A percentile compares a stretch with the other conserved stretches of the same genome.
phyloP scores from a whole-genome alignment of 305 asterid genomes.

The Fraxinus dipetala region DNA sequence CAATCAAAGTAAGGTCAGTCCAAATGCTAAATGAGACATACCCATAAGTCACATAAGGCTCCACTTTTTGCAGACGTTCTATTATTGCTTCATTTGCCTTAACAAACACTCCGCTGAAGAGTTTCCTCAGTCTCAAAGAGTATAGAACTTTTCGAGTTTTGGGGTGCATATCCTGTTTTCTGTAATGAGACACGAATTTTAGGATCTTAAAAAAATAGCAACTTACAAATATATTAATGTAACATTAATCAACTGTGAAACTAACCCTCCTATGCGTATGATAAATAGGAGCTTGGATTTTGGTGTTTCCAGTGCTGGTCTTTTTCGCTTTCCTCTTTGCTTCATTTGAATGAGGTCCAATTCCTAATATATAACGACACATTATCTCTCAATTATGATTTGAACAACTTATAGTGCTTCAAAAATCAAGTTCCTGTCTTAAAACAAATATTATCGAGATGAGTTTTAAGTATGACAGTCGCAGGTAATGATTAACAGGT shows the following conservation, averaged over 20 bases:
- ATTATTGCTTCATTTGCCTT: constrained; percentile 52
- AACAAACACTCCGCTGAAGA: constrained; percentile 73
- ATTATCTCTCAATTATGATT: background rate
- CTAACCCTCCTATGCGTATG: constrained; percentile 87
- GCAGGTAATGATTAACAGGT: background rate
- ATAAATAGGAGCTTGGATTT: constrained; percentile 73
- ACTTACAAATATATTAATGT: background rate
- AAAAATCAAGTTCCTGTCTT: background rate
- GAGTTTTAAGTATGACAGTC: background rate
- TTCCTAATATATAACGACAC: constrained; percentile 47
- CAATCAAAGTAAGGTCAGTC: background rate
- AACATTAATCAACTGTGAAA: background rate
- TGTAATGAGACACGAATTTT: constrained; percentile 28
- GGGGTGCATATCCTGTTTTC: constrained; percentile 84
- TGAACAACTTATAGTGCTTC: background rate
- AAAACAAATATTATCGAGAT: background rate
- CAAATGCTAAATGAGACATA: constrained; percentile 30
- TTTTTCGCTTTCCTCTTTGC: constrained; percentile 60
- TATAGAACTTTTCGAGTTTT: constrained; percentile 59
- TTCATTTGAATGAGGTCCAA: constrained; percentile 79
- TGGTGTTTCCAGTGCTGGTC: constrained; percentile 27
- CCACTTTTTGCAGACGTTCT: constrained; percentile 70
- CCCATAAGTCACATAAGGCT: constrained; percentile 94
- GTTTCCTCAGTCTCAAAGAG: constrained; percentile 69
- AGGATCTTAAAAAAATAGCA: background rate